These are phyloP conservation scores for Acorus gramineus DNA, from an alignment of 106 monocot genomes.

Conservation along the genomic window DNA sequence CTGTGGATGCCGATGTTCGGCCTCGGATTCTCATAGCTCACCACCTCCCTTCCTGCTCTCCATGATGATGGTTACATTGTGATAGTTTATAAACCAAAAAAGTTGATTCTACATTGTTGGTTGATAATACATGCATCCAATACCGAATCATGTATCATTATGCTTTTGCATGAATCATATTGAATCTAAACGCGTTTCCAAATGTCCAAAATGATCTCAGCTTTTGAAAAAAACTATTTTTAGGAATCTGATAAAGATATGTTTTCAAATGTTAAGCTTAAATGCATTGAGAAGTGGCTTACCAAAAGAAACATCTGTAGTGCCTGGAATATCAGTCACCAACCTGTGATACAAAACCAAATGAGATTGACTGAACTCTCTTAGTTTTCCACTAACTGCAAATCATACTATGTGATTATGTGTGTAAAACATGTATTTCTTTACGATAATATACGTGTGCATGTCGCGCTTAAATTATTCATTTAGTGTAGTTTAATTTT, in stretches of 20 bases:
- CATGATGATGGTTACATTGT: not conserved
- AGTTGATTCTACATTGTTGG: too few species aligned
- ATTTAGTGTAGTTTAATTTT: not conserved
- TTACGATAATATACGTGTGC: not conserved
- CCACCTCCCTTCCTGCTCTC: slow-evolving; percentile 28
- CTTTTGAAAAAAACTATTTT: too few species aligned
- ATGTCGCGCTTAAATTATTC: not conserved
- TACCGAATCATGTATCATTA: not conserved
- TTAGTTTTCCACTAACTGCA: too few species aligned
- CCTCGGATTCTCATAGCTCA: slow-evolving; percentile 41
- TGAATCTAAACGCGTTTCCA: too few species aligned
- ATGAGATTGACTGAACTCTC: not conserved
- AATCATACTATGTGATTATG: too few species aligned
- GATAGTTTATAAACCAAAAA: too few species aligned
- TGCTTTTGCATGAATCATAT: too few species aligned
- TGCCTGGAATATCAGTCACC: slow-evolving; percentile 44
- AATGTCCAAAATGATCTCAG: too few species aligned
- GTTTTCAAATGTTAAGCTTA: too few species aligned
- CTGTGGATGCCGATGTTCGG: slow-evolving; percentile 50
- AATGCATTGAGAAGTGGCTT: not conserved
- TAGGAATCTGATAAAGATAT: too few species aligned
- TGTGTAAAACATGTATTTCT: not conserved
- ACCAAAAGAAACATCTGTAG: slow-evolving; percentile 47
- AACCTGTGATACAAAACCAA: slow-evolving; percentile 15
- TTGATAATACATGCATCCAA: not conserved